phyloP scores from a whole-genome alignment of 176 grass and related monocot genomes.

The Ananas comosus region DNA sequence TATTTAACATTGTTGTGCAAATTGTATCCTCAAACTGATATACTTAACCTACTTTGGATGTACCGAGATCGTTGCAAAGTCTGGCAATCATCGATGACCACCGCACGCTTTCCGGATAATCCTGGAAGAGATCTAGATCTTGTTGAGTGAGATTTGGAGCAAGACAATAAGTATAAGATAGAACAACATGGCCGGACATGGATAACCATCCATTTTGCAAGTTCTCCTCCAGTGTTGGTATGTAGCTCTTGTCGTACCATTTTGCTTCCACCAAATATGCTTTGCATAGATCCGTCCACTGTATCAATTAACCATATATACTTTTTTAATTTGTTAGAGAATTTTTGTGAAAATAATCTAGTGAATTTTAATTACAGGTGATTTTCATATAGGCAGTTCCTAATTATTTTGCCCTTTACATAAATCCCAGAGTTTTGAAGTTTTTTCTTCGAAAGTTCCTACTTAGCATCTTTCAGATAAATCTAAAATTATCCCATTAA shows the following conservation, averaged over 20 bases:
- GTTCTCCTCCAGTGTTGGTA: constrained; percentile 26
- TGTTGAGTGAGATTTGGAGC: neutral
- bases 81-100: constrained; percentile 8
- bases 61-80: constrained; percentile 23
- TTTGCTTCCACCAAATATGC: constrained; percentile 18
- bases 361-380: no score
- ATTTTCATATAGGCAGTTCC: no score
- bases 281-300: constrained; percentile 30
- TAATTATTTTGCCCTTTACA: no score
- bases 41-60: constrained; percentile 11
- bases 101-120: neutral
- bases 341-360: neutral
- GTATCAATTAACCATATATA: neutral
- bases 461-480: no score
- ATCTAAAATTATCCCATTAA: no score
- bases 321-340: neutral
- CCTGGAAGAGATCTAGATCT: constrained; percentile 12
- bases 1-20: no score
- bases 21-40: neutral
- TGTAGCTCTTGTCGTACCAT: constrained; percentile 18
- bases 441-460: no score
- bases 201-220: constrained; percentile 19
- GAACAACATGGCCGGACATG: neutral
- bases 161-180: constrained; percentile 5
- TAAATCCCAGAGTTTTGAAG: no score